Evolutionary conservation across 768 basidiomycete species (phyloP).

Genomic region (Amanita pseudoporphyria): DNA sequence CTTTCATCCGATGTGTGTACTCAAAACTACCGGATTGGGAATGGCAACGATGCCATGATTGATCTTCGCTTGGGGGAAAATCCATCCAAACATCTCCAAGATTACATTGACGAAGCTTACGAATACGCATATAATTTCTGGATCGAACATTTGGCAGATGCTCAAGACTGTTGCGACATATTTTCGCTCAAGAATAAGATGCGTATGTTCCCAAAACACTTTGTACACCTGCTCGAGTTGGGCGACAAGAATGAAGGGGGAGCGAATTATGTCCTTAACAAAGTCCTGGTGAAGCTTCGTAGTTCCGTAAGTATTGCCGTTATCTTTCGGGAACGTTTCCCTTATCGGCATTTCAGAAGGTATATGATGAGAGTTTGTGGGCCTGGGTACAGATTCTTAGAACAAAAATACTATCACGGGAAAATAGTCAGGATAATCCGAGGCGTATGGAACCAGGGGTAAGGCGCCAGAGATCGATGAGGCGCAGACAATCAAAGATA

Average conservation of each 20-base stretch:
- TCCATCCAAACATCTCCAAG: neutral
- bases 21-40: neutral
- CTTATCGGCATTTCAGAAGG: neutral
- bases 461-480: too few relatives aligned
- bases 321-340: too few relatives aligned
- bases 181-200: neutral
- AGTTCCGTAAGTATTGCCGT: neutral
- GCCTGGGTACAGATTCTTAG: neutral
- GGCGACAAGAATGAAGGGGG: neutral
- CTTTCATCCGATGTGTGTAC: constrained; percentile 1
- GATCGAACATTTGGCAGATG: neutral
- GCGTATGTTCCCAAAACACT: neutral
- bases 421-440: neutral
- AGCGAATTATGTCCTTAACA: neutral
- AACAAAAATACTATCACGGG: neutral
- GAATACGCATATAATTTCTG: neutral
- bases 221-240: neutral
- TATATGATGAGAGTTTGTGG: neutral
- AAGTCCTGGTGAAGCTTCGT: neutral
- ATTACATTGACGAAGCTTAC: constrained; percentile 1
- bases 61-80: neutral
- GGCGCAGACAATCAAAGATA: too few relatives aligned
- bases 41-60: neutral
- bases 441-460: neutral
- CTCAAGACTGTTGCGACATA: neutral